Base-by-base conservation (phyloP, 768 basidiomycete species). In the Candolleomyces aberdarensis region DNA sequence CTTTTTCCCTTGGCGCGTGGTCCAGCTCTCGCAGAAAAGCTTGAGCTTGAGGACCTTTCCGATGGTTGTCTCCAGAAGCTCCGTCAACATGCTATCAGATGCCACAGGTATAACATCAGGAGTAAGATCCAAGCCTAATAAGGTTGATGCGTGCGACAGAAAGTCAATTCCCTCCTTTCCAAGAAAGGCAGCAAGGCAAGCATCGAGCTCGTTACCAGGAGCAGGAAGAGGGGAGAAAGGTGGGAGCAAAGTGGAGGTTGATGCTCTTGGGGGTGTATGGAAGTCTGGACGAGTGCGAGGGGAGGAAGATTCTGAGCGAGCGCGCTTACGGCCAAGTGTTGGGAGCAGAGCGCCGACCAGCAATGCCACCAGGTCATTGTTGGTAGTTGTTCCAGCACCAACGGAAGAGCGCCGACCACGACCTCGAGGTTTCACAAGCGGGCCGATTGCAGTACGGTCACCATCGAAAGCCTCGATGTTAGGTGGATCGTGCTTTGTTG, bases 401-500 rank as follows among this genome's bases (percentile, higher is more conserved):
- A 8, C 6, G 2, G 54, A 17, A 15, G 9, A 8, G 3, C 8
- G 4, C 36, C 36, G 36, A 1, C 14, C 31, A 17, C 36, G 20
- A n/a, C 54, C 54, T 2, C 36, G 54, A 31, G 54, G 54, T 43
- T 20, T 26, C 8, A 41, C 19, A 11, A 36, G 8, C 4, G 41
- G 17, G 14, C 20, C 22, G 4, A 36, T 14, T 1, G 17, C 54
- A 56, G 17, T 19, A 17, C 3, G 54, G 49, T 2, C n/a, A 50
- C 59, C 66, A 67, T 65, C 62, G 60, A 67, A 67, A 13, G 44
- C 58, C 14, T 43, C 47, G 1, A 41, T 41, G 50, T 64, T 63
- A 1, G 64, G 66, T 15, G 62, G 64, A 17, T 61, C 44, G n/a
- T 54, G 57, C 61, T 65, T 67, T 1, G 64, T 64, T 11, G 32